These are phyloP conservation scores for Rhytidiadelphus loreus DNA, from an alignment of 225 moss, liverwort and hornwort genomes.

Conservation along the genomic window DNA sequence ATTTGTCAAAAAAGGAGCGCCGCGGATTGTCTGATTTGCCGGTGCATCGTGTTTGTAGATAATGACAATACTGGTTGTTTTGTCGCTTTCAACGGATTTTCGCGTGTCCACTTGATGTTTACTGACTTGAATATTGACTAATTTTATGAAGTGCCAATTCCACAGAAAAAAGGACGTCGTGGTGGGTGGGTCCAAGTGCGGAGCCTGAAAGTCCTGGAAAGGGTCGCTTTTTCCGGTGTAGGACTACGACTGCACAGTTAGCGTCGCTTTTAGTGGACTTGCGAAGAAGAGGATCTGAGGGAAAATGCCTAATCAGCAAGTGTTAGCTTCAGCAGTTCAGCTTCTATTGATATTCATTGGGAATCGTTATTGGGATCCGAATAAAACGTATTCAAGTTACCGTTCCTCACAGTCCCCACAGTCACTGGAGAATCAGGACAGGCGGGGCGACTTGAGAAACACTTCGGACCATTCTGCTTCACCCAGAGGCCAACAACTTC, in stretches of 20 bases:
- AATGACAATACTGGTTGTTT: background rate
- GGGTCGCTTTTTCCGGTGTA: background rate
- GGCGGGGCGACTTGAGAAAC: no score
- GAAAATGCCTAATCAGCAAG: background rate
- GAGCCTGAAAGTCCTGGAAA: background rate
- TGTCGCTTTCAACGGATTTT: background rate
- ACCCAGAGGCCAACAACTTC: background rate
- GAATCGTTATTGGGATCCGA: background rate
- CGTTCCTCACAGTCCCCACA: background rate
- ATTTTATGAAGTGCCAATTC: background rate
- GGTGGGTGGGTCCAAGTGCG: background rate
- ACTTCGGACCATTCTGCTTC: background rate
- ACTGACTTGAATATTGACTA: background rate
- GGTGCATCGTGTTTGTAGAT: background rate
- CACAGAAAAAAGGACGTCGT: background rate
- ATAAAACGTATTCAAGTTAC: background rate
- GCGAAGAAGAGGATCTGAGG: background rate
- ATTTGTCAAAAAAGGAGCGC: background rate
- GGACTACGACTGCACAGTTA: background rate
- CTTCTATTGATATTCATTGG: background rate
- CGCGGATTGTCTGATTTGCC: background rate
- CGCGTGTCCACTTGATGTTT: background rate
- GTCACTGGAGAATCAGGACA: background rate
- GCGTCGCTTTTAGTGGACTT: background rate
- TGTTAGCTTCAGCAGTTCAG: no score